Evolutionary conservation across 129 eudicot species (phyloP).

Genomic region (Lactuca sativa): DNA sequence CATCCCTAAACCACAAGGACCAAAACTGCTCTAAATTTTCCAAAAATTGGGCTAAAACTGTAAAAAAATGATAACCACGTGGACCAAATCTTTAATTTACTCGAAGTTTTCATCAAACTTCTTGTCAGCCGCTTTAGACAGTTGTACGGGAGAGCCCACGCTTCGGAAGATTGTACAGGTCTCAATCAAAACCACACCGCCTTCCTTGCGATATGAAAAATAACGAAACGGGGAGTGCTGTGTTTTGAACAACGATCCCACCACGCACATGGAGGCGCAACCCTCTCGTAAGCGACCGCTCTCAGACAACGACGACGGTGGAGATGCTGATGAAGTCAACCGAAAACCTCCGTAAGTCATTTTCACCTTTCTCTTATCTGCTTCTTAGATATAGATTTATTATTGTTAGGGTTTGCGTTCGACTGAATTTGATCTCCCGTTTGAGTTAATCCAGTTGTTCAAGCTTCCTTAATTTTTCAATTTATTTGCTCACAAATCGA

Average conservation of each 20-base stretch:
- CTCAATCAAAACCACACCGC: constrained; percentile 5
- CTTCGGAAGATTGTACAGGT: constrained; percentile 3
- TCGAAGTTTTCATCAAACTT: neutral
- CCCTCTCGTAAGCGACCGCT: constrained; percentile 63
- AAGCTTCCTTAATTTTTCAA: neutral
- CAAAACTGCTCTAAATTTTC: no score
- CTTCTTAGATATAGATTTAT: neutral
- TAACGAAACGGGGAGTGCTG: neutral
- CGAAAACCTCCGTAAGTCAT: constrained; percentile 41
- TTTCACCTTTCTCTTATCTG: constrained; percentile 7
- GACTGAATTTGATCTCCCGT: constrained; percentile 11
- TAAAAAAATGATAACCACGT: no score
- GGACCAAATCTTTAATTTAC: no score
- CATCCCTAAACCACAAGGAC: no score
- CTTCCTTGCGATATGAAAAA: neutral
- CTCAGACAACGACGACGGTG: constrained; percentile 40
- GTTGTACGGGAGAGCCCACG: neutral
- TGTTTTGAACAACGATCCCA: constrained; percentile 1
- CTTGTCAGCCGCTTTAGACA: neutral
- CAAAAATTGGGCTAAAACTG: no score
- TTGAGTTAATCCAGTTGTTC: constrained; percentile 1
- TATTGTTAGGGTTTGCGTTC: constrained; percentile 7
- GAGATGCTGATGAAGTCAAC: constrained; percentile 29
- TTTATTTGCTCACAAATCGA: neutral
- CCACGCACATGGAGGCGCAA: constrained; percentile 40